These are phyloP conservation scores for Phaeotremella fagi DNA, from an alignment of 768 basidiomycete genomes.

Conservation along the genomic window DNA sequence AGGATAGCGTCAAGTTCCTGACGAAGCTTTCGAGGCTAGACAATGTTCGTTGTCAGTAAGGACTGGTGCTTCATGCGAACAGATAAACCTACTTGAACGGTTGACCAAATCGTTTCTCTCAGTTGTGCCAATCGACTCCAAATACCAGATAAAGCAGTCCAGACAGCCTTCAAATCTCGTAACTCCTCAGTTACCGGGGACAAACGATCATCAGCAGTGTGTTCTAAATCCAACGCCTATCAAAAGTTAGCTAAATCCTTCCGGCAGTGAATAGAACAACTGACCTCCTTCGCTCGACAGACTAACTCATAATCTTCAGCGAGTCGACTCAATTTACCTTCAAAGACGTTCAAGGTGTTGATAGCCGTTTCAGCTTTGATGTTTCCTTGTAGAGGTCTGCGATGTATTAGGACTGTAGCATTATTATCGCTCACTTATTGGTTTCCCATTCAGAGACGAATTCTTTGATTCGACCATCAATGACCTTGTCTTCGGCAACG, in stretches of 20 bases:
- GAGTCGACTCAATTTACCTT: slow-evolving; percentile 79
- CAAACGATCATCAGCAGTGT: slow-evolving; percentile 68
- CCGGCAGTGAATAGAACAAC: background rate
- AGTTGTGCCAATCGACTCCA: slow-evolving; percentile 91
- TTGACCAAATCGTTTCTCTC: slow-evolving; percentile 81
- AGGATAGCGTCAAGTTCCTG: slow-evolving; percentile 89
- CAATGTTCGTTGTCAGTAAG: background rate
- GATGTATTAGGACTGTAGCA: background rate
- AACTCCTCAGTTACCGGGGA: slow-evolving; percentile 93
- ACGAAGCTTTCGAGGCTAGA: slow-evolving; percentile 76
- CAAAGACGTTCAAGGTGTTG: slow-evolving; percentile 92
- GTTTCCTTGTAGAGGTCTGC: slow-evolving; percentile 80
- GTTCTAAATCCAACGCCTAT: slow-evolving; percentile 79
- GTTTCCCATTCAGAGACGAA: slow-evolving; percentile 89
- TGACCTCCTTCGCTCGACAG: slow-evolving; percentile 79
- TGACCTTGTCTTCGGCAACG: slow-evolving; percentile 97
- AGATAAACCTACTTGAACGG: slow-evolving; percentile 59
- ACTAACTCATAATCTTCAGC: slow-evolving; percentile 94
- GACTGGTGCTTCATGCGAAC: background rate
- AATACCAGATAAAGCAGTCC: slow-evolving; percentile 96
- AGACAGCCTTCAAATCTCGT: slow-evolving; percentile 93
- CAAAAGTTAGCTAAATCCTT: background rate
- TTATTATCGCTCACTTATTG: slow-evolving; percentile 56
- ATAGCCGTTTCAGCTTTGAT: slow-evolving; percentile 94
- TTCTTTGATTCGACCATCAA: slow-evolving; percentile 91